These are phyloP conservation scores for Diaporthe amygdali DNA, from an alignment of 2,329 filamentous ascomycete genomes.

Conservation along the genomic window DNA sequence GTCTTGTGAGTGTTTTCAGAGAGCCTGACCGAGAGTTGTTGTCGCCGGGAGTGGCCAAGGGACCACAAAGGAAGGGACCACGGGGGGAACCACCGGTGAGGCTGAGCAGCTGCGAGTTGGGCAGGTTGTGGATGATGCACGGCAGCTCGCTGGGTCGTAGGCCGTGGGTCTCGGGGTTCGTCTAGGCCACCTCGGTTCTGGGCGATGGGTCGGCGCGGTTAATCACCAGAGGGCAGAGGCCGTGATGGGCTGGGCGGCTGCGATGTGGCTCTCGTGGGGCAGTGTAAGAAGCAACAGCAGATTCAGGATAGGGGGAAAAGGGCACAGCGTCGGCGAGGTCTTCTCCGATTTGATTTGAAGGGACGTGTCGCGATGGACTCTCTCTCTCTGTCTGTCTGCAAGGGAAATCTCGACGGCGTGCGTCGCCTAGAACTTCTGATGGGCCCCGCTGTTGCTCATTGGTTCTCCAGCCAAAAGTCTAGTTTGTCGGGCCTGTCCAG, in stretches of 20 bases:
- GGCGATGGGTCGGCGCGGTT: background rate
- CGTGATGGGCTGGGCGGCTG: background rate
- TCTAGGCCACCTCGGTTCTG: background rate
- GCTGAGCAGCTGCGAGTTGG: slow-evolving; percentile 23
- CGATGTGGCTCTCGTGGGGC: slow-evolving; percentile 8
- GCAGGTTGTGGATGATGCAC: slow-evolving; percentile 13
- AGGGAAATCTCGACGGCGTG: slow-evolving; percentile 5
- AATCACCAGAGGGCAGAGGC: background rate
- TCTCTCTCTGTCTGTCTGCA: background rate
- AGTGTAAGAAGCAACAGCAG: slow-evolving; percentile 2
- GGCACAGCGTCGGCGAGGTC: background rate
- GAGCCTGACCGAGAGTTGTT: background rate
- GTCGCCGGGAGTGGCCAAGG: slow-evolving; percentile 8
- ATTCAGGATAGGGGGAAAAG: background rate
- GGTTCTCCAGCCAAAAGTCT: background rate
- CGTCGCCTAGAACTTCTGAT: background rate
- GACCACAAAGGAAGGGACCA: slow-evolving; percentile 7
- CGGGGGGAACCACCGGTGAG: slow-evolving; percentile 16
- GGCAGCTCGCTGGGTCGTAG: slow-evolving; percentile 18
- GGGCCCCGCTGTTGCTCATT: slow-evolving; percentile 6
- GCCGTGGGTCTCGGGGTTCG: background rate
- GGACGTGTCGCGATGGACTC: slow-evolving; percentile 7
- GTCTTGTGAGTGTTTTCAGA: background rate
- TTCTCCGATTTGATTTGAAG: background rate
- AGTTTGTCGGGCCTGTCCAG: background rate